phyloP scores from a whole-genome alignment of 257 asterid genomes.

The Rubia yunnanensis region DNA sequence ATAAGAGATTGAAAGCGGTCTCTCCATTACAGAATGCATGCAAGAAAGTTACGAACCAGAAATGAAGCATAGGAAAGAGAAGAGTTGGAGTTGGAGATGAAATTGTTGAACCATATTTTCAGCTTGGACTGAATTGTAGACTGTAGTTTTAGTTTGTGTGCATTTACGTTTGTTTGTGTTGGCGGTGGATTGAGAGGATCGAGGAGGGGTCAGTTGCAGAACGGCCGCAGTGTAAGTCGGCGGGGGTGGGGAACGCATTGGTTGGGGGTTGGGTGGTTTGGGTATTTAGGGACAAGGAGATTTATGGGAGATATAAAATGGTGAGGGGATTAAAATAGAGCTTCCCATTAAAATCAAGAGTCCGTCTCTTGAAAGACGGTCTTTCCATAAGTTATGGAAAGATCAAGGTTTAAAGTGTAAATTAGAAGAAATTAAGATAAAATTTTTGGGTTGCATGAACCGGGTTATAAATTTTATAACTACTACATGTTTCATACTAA shows the following conservation, averaged over 20 bases:
- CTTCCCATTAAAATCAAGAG: no score
- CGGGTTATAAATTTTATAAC: no score
- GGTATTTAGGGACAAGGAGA: neutral
- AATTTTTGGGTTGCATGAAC: no score
- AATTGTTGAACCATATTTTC: constrained; percentile 14
- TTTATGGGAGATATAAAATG: neutral
- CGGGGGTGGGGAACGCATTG: constrained; percentile 2
- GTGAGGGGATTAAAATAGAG: neutral
- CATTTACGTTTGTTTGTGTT: neutral
- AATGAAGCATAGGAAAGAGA: constrained; percentile 12
- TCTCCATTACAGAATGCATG: no score
- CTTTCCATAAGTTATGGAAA: no score
- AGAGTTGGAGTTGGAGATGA: neutral
- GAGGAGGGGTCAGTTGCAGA: neutral
- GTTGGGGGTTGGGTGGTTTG: neutral
- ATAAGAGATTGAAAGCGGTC: no score
- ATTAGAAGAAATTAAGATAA: no score
- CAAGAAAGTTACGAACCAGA: constrained; percentile 27
- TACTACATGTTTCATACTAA: no score
- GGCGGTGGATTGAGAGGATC: constrained; percentile 6
- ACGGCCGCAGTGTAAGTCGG: constrained; percentile 28
- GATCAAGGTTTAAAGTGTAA: no score
- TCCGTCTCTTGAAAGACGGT: no score
- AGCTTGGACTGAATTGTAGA: neutral
- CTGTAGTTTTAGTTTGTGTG: neutral